These are phyloP conservation scores for Tulasnella sp. DNA, from an alignment of 768 basidiomycete species.

Conservation along the genomic window DNA sequence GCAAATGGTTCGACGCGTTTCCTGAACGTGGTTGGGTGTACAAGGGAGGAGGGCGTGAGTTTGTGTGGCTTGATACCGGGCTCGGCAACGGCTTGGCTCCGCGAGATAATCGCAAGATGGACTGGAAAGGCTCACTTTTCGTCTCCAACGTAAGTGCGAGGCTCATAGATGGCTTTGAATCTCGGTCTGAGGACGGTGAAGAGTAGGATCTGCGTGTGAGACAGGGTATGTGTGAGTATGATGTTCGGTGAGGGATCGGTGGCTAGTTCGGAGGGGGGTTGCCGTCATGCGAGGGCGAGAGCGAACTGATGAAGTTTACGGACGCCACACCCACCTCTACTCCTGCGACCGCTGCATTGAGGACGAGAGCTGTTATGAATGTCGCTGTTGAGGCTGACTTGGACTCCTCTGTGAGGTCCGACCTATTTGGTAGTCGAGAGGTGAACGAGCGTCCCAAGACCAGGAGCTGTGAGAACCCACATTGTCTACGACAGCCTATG, in stretches of 20 bases:
- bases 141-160: conserved; percentile 63
- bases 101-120: conserved; percentile 25
- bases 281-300: neutral
- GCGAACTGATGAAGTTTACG: neutral
- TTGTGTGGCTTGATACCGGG: conserved; percentile 31
- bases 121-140: conserved; percentile 40
- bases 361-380: conserved; percentile 78
- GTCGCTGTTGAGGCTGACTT: conserved; percentile 64
- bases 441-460: neutral
- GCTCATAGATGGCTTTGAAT: conserved; percentile 88
- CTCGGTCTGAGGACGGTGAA: conserved; percentile 82
- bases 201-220: conserved; percentile 53
- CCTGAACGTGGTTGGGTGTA: conserved; percentile 35
- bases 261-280: neutral
- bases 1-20: conserved; percentile 58
- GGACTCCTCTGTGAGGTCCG: conserved; percentile 36
- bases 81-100: conserved; percentile 30
- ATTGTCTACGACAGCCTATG: neutral
- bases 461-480: neutral
- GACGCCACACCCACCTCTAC: conserved; percentile 16
- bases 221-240: neutral
- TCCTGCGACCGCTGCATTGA: conserved; percentile 57
- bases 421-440: neutral
- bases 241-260: neutral
- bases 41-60: conserved; percentile 24